Evolutionary conservation across 1,139 yeast genomes (phyloP).

Genomic region (Candida tetrigidarum): DNA sequence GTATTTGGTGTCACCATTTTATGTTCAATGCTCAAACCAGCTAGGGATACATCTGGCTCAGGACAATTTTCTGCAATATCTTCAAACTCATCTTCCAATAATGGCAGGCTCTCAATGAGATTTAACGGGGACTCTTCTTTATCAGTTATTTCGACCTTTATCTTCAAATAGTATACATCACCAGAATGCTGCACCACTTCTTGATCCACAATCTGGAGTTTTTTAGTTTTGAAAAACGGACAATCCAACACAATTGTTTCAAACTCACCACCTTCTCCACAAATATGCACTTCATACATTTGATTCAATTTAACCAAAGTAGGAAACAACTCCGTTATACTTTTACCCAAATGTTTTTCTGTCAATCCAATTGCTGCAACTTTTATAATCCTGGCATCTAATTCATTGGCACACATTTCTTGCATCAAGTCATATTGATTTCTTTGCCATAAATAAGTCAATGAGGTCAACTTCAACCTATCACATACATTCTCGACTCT

Average conservation of each 20-base stretch:
- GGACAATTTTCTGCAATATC: constrained; percentile 24
- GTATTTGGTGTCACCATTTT: constrained; percentile 9
- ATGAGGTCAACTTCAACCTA: constrained; percentile 65
- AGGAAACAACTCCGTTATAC: constrained; percentile 65
- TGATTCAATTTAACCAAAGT: constrained; percentile 59
- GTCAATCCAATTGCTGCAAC: constrained; percentile 91
- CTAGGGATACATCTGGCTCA: constrained; percentile 5
- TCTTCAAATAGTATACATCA: constrained; percentile 69
- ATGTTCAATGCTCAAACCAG: neutral
- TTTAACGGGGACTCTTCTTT: constrained; percentile 34
- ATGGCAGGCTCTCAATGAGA: constrained; percentile 42
- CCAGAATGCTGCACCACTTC: constrained; percentile 51
- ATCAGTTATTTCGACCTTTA: constrained; percentile 45
- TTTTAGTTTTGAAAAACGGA: constrained; percentile 67
- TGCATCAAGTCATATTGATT: constrained; percentile 76
- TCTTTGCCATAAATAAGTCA: constrained; percentile 90
- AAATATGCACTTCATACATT: constrained; percentile 82
- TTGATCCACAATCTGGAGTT: constrained; percentile 48
- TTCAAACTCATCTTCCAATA: constrained; percentile 55
- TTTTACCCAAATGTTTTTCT: constrained; percentile 66
- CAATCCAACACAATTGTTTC: constrained; percentile 92
- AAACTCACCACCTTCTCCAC: constrained; percentile 99
- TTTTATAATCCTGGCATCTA: constrained; percentile 87
- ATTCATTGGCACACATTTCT: constrained; percentile 73
- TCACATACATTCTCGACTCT: constrained; percentile 91